A percentile compares a stretch with the other conserved stretches of the same genome.
These are phyloP conservation scores for Chalaropsis thielavioides DNA, from an alignment of 2,329 filamentous ascomycete genomes.

Conservation along the genomic window DNA sequence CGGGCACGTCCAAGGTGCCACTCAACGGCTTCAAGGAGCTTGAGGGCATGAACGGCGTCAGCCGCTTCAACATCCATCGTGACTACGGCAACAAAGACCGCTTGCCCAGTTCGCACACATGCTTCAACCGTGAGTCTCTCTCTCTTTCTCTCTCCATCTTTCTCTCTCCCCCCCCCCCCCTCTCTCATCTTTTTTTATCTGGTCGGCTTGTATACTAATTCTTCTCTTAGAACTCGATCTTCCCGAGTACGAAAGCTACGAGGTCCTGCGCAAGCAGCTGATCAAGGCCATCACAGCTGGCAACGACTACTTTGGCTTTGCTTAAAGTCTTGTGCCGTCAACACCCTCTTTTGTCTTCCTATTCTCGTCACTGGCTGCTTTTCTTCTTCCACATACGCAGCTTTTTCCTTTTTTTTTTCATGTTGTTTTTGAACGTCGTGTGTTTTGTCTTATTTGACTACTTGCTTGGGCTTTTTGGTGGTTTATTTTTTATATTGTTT, in stretches of 20 bases:
- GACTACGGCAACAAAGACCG: constrained; percentile 95
- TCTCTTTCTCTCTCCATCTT: background rate
- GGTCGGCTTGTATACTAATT: constrained; percentile 25
- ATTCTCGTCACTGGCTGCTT: background rate
- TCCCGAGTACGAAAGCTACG: constrained; percentile 95
- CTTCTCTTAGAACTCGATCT: constrained; percentile 72
- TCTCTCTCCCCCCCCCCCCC: background rate
- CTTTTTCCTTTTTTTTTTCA: background rate
- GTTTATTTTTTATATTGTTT: background rate
- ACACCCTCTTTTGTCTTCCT: constrained; percentile 13
- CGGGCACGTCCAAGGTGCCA: constrained; percentile 93
- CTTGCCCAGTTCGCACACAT: constrained; percentile 90
- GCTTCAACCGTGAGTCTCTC: constrained; percentile 83
- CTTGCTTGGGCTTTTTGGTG: background rate
- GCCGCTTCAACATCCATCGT: constrained; percentile 95
- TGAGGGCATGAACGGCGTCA: constrained; percentile 98
- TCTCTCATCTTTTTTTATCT: background rate
- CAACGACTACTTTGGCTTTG: constrained; percentile 95
- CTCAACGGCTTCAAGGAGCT: constrained; percentile 98
- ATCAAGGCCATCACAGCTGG: constrained; percentile 96
- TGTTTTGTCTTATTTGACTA: constrained; percentile 5
- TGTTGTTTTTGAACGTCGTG: background rate
- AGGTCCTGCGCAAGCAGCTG: constrained; percentile 70
- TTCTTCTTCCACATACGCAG: background rate
- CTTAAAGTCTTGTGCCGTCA: constrained; percentile 38